Conservation (phyloP, 371 early-diverging fungal species). For the Quaeritorhiza haematococci region DNA sequence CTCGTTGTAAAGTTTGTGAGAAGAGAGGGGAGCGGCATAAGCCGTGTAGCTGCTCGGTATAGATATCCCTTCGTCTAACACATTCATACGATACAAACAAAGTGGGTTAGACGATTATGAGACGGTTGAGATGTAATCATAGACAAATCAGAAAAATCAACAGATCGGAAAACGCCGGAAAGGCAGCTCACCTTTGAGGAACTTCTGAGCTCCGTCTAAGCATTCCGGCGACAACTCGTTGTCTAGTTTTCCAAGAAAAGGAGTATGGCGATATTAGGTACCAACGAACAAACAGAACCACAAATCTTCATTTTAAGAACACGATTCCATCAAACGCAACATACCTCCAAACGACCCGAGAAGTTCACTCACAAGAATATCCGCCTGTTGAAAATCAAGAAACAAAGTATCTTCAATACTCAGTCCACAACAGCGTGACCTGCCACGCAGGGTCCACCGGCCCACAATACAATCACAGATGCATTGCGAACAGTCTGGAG, state of each 20-base stretch:
- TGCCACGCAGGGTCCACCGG: no score
- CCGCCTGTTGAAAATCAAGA: slow-evolving; percentile 49
- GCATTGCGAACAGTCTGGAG: no score
- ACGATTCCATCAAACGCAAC: no score
- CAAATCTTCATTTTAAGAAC: not conserved
- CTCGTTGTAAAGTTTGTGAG: slow-evolving; percentile 64
- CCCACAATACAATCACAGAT: no score
- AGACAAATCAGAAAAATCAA: no score
- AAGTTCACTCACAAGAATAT: slow-evolving; percentile 86
- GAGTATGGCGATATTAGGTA: not conserved
- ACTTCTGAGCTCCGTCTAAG: slow-evolving; percentile 83
- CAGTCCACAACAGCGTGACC: no score
- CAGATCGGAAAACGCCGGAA: no score
- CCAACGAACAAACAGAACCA: not conserved
- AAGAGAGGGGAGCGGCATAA: slow-evolving; percentile 80
- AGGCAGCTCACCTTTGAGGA: slow-evolving; percentile 75
- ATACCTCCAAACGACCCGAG: slow-evolving; percentile 82
- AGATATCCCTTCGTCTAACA: slow-evolving; percentile 70
- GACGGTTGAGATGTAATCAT: no score
- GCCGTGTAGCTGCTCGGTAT: slow-evolving; percentile 82
- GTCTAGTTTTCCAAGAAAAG: slow-evolving; percentile 46
- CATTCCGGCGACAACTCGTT: slow-evolving; percentile 97
- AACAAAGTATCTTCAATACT: no score
- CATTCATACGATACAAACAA: not conserved
- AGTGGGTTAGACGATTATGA: no score